Conservation (phyloP, 345 rosid species). For the Bretschneidera sinensis region DNA sequence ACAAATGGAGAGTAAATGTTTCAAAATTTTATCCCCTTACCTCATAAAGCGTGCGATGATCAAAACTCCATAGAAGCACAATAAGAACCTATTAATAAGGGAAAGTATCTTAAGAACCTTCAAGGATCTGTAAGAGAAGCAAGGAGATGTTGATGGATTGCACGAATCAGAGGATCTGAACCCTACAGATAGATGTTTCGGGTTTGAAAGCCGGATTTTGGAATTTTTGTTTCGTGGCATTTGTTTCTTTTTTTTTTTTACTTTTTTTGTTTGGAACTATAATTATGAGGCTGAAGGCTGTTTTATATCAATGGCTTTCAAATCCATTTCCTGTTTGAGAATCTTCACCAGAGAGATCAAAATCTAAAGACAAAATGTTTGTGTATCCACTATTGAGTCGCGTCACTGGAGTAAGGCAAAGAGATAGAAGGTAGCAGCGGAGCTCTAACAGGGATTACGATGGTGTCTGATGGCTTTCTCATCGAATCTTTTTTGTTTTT, state of each 20-base stretch:
- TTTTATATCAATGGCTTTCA: slow-evolving; percentile 25
- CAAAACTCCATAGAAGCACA: slow-evolving; percentile 37
- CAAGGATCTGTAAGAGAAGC: slow-evolving; percentile 27
- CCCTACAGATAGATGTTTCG: slow-evolving; percentile 18
- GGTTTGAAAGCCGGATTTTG: slow-evolving; percentile 7
- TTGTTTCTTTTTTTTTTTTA: too few relatives aligned
- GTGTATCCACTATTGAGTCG: too few relatives aligned
- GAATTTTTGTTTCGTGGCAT: background rate
- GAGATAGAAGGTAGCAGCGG: too few relatives aligned
- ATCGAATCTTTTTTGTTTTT: too few relatives aligned
- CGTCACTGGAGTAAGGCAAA: too few relatives aligned
- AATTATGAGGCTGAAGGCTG: slow-evolving; percentile 6
- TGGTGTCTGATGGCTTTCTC: too few relatives aligned
- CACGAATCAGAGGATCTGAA: slow-evolving; percentile 30
- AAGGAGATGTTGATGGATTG: slow-evolving; percentile 12
- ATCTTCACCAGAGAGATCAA: too few relatives aligned
- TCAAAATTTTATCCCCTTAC: too few relatives aligned
- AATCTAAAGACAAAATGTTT: too few relatives aligned
- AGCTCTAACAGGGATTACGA: too few relatives aligned
- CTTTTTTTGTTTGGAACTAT: background rate
- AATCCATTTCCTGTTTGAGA: slow-evolving; percentile 31
- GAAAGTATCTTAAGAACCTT: slow-evolving; percentile 10
- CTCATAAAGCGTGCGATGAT: slow-evolving; percentile 30
- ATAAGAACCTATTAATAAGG: slow-evolving; percentile 2
- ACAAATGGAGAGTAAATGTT: too few relatives aligned